Evolutionary conservation across 2,329 filamentous ascomycete genomes (phyloP).

Genomic region (Clarireedia homoeocarpa): DNA sequence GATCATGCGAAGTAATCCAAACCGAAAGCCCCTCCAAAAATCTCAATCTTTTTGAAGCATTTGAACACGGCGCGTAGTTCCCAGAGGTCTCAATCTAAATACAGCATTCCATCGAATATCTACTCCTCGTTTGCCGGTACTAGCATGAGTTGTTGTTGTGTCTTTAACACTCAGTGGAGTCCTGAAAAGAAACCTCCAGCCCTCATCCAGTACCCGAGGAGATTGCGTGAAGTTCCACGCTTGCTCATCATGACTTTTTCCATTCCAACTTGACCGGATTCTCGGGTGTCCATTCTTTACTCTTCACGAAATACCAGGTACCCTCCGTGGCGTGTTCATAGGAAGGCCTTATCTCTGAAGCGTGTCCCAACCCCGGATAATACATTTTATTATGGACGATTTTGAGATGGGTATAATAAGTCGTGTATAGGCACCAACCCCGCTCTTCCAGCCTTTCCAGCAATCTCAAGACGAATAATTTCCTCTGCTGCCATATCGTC

Average conservation of each 20-base stretch:
- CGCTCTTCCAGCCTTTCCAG: constrained; percentile 6
- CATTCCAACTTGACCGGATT: constrained; percentile 2
- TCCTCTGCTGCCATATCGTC: background rate
- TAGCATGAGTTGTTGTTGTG: no score
- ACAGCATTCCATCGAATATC: no score
- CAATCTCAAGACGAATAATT: background rate
- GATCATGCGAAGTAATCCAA: no score
- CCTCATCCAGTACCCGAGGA: no score
- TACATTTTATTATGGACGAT: background rate
- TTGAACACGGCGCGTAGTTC: no score
- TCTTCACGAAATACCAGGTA: constrained; percentile 6
- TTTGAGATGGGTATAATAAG: background rate
- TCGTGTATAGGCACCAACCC: background rate
- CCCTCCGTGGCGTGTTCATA: background rate
- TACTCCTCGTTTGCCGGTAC: no score
- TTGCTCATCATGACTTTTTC: background rate
- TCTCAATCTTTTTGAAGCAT: no score
- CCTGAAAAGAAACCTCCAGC: no score
- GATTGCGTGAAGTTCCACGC: background rate
- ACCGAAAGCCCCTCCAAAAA: no score
- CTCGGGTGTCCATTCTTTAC: background rate
- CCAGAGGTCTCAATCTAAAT: no score
- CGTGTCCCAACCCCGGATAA: background rate
- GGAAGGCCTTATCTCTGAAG: background rate
- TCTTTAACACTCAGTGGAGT: no score